A percentile compares a stretch with the other conserved stretches of the same genome.
Evolutionary conservation across 2,329 filamentous ascomycete genomes (phyloP).

Genomic region (Cadophora gregata): DNA sequence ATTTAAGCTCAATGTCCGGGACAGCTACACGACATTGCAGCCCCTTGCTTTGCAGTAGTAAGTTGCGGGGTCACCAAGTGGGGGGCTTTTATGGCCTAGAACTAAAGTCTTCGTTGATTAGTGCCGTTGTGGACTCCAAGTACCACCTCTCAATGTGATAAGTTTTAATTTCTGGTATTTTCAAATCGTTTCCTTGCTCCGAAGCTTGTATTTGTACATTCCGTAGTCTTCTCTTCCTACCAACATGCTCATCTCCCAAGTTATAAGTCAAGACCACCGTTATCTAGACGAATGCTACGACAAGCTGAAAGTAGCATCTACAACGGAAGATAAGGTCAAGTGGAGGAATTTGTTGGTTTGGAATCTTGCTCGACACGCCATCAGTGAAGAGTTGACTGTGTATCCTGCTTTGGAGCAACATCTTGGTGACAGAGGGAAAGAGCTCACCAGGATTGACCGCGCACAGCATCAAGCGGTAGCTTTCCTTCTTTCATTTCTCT

Average conservation of each 20-base stretch:
- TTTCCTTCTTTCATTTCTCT: not conserved
- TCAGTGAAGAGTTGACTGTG: constrained; percentile 57
- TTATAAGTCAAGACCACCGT: constrained; percentile 48
- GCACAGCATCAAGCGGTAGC: constrained; percentile 49
- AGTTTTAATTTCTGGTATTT: too few species aligned
- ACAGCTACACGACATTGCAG: not conserved
- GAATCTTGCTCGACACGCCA: constrained; percentile 55
- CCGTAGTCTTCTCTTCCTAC: too few species aligned
- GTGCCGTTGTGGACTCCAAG: not conserved
- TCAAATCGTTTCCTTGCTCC: too few species aligned
- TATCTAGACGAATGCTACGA: constrained; percentile 49
- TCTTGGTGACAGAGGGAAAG: constrained; percentile 50
- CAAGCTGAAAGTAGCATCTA: constrained; percentile 47
- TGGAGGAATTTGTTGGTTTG: constrained; percentile 55
- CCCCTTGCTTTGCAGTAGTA: constrained; percentile 4
- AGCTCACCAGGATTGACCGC: constrained; percentile 55
- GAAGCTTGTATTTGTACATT: too few species aligned
- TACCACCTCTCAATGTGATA: not conserved
- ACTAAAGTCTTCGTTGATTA: not conserved
- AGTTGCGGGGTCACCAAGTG: not conserved
- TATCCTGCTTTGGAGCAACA: constrained; percentile 60
- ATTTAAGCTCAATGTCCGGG: not conserved
- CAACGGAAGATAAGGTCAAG: constrained; percentile 48
- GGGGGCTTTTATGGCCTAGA: not conserved
- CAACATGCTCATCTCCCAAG: constrained; percentile 36